phyloP scores from a whole-genome alignment of 331 rosid genomes.

The Saraca asoca region DNA sequence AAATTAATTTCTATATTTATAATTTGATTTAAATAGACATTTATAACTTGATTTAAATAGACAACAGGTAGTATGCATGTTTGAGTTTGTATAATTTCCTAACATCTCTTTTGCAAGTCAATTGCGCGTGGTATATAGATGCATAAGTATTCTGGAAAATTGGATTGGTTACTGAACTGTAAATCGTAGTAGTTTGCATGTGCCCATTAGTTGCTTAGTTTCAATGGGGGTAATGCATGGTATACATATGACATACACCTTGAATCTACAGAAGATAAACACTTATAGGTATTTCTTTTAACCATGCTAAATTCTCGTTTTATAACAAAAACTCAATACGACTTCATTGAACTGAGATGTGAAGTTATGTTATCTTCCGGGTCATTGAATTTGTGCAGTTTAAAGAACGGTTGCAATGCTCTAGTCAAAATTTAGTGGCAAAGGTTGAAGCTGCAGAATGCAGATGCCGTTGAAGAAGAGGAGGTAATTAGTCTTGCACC shows the following conservation, averaged over 20 bases:
- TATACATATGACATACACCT: background rate
- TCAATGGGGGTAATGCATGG: conserved; percentile 4
- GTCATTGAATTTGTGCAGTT: conserved; percentile 96
- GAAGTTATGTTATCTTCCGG: conserved; percentile 47
- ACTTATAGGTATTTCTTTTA: background rate
- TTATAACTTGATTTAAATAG: too few relatives aligned
- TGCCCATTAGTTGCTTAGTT: conserved; percentile 2
- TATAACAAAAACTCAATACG: conserved; percentile 8
- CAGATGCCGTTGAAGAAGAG: conserved; percentile 77
- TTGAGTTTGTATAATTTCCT: too few relatives aligned
- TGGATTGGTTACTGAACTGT: too few relatives aligned
- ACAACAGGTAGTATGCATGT: too few relatives aligned
- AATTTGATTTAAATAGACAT: too few relatives aligned
- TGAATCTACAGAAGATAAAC: background rate
- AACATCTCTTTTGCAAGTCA: too few relatives aligned
- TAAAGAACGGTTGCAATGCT: conserved; percentile 77
- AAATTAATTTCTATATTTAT: too few relatives aligned
- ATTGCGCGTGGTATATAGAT: conserved; percentile 10
- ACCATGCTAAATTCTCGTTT: conserved; percentile 14
- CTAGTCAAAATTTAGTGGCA: conserved; percentile 78
- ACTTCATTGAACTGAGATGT: conserved; percentile 28
- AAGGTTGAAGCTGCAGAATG: conserved; percentile 77
- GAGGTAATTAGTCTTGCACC: conserved; percentile 57
- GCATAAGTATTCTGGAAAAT: background rate
- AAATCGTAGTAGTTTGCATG: too few relatives aligned